Evolutionary conservation across 2,329 filamentous ascomycete species (phyloP), one percentile per base, ranked within the genome.

Genomic region (Trichoderma gracile): DNA sequence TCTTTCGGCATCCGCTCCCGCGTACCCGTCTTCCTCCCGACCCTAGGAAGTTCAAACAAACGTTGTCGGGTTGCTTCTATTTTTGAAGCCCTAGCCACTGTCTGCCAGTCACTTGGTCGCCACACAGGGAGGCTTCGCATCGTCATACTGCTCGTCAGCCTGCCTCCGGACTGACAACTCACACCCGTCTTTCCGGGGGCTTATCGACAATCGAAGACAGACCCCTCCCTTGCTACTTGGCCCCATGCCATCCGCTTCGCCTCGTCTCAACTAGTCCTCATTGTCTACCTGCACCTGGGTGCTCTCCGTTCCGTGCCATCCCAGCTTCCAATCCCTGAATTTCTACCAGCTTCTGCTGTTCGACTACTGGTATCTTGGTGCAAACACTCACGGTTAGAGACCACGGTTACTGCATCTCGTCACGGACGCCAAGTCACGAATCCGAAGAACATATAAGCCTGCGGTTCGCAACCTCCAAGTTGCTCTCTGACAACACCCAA

Each of bases 221-320:
- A 58, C 54, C 50, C 59, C 45, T 21, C 59, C 49, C 47, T 30
- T 46, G 49, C 46, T 38, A 19, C 25, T 3, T 47, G 30, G 45
- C 27, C n/a, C 17, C 45, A 45, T 45, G 50, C 43, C 58, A 25
- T 45, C 57, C 30, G 47, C 43, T 15, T 49, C 52, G 53, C 52
- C 53, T 63, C 60, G 52, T 45, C 14, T 63, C 60, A n/a, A 45
- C 46, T 33, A 33, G 27, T 21, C 52, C 30, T 21, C 43, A 40
- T 59, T 45, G 42, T 61, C 33, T 61, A 49, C 49, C 42, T 56
- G 63, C 63, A 43, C 40, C 57, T 52, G 45, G 42, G 25, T 23
- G n/a, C 25, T 19, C 9, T 21, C 52, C 62, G 62, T 64, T 42
- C 64, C 64, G 60, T 64, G 52, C 46, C 33, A 38, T 54, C 53